Conservation (phyloP, 2,329 filamentous ascomycete species). For the Albifimbria verrucaria region DNA sequence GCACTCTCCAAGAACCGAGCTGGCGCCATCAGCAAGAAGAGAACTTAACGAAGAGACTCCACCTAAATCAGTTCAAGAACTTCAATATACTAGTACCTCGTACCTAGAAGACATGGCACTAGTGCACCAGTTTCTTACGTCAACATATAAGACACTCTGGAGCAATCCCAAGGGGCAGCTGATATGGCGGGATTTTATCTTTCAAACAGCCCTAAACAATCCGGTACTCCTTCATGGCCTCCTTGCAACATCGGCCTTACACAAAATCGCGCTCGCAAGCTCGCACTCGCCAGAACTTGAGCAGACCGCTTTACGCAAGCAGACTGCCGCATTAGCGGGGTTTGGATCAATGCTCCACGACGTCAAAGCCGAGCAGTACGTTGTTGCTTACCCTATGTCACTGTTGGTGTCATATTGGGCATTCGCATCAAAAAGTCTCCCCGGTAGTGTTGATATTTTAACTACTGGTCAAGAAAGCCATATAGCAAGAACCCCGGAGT, state of each 20-base stretch:
- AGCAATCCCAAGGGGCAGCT: conserved; percentile 8
- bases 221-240: conserved; percentile 10
- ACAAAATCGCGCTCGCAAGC: conserved; percentile 5
- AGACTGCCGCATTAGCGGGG: conserved; percentile 8
- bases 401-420: conserved; percentile 14
- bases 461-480: not conserved
- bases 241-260: conserved; percentile 12
- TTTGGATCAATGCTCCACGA: conserved; percentile 5
- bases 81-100: not conserved
- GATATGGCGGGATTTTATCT: conserved; percentile 14
- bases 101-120: conserved; percentile 10
- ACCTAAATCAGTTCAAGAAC: not conserved
- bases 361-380: conserved; percentile 4
- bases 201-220: conserved; percentile 9
- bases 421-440: conserved; percentile 10
- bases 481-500: not conserved
- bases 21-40: not conserved
- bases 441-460: conserved; percentile 8
- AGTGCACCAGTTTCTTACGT: conserved; percentile 11
- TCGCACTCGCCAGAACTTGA: not conserved
- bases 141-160: conserved; percentile 12
- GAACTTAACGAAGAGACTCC: not conserved
- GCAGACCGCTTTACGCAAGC: conserved; percentile 7
- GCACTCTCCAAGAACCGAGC: not conserved
- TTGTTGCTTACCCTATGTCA: conserved; percentile 7